Evolutionary conservation across 2,329 filamentous ascomycete species (phyloP).

Genomic region (Nemania abortiva): DNA sequence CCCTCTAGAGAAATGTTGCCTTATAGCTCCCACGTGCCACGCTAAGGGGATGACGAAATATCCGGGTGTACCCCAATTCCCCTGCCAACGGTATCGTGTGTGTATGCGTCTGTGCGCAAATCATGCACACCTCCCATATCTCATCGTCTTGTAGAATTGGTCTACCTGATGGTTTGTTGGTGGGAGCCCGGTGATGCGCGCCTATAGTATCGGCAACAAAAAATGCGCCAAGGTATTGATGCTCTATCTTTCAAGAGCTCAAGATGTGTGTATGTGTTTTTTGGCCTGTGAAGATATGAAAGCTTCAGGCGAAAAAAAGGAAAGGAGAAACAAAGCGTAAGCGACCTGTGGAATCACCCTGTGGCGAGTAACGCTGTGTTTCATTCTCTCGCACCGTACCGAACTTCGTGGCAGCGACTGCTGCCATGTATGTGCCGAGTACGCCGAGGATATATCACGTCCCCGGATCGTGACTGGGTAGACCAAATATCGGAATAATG

Average conservation of each 20-base stretch:
- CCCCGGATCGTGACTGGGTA: not conserved
- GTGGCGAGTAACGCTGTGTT: slow-evolving; percentile 31
- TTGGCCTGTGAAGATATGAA: slow-evolving; percentile 15
- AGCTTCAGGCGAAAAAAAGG: slow-evolving; percentile 13
- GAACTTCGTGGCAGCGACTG: slow-evolving; percentile 13
- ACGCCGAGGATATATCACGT: slow-evolving; percentile 16
- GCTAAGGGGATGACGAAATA: not conserved
- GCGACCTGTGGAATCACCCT: slow-evolving; percentile 42
- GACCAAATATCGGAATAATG: slow-evolving; percentile 6
- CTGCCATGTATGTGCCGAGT: not conserved
- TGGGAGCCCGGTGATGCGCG: slow-evolving; percentile 9
- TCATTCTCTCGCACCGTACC: slow-evolving; percentile 18
- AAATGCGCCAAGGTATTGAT: slow-evolving; percentile 22
- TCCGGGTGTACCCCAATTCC: not conserved
- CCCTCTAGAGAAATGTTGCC: not conserved
- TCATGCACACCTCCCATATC: not conserved
- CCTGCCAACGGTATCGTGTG: slow-evolving; percentile 5
- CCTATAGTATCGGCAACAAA: not conserved
- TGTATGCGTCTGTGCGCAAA: too few species aligned
- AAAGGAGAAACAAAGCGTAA: slow-evolving; percentile 28
- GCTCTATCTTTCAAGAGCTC: slow-evolving; percentile 40
- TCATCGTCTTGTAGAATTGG: slow-evolving; percentile 17
- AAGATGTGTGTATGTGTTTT: slow-evolving; percentile 17
- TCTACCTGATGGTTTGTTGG: not conserved
- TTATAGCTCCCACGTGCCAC: slow-evolving; percentile 5